Conservation (phyloP, 805 yeast genomes). For the Saccharomyces cerevisiae region DNA sequence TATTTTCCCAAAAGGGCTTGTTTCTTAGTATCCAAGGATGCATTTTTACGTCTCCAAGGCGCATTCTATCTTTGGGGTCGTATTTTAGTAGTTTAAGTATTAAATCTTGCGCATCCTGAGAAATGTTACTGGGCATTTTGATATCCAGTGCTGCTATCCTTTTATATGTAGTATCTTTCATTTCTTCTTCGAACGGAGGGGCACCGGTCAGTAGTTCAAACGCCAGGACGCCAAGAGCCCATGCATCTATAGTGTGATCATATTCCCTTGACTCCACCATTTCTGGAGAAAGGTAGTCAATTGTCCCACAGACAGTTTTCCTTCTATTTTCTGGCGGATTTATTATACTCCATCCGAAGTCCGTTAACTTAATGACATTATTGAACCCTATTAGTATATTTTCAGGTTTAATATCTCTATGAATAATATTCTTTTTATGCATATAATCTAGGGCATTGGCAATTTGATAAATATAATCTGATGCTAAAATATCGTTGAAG, state of each 20-base stretch:
- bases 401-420: conserved; percentile 91
- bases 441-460: conserved; percentile 70
- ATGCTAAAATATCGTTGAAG: conserved; percentile 65
- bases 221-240: conserved; percentile 86
- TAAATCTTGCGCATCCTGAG: conserved; percentile 69
- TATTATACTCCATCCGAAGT: conserved; percentile 89
- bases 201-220: conserved; percentile 81
- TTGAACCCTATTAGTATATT: conserved; percentile 72
- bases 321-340: conserved; percentile 53
- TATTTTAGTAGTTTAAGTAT: conserved; percentile 55
- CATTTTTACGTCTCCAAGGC: conserved; percentile 48
- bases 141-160: conserved; percentile 74
- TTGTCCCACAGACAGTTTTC: conserved; percentile 86
- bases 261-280: conserved; percentile 80
- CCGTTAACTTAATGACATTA: conserved; percentile 75
- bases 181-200: conserved; percentile 87
- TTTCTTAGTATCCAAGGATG: conserved; percentile 84
- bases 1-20: conserved; percentile 47
- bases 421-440: conserved; percentile 75
- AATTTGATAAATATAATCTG: conserved; percentile 74
- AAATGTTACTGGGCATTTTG: conserved; percentile 60
- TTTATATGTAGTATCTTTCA: conserved; percentile 69
- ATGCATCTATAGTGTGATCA: conserved; percentile 70
- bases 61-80: conserved; percentile 59
- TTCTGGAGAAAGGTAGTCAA: conserved; percentile 93